These are phyloP conservation scores for Imleria badia DNA, from an alignment of 768 basidiomycete species.

Conservation along the genomic window DNA sequence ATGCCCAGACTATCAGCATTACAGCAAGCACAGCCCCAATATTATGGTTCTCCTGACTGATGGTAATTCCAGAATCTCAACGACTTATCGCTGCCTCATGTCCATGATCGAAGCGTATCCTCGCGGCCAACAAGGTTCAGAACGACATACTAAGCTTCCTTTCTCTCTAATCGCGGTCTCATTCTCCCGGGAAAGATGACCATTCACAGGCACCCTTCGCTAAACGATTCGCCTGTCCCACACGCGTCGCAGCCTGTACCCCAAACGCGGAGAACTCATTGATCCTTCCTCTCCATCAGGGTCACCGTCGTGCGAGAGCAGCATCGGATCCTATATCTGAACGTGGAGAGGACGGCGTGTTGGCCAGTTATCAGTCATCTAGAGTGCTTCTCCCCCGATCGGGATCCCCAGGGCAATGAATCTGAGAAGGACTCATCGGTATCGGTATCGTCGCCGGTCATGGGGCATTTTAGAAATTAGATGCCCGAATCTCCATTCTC, in stretches of 20 bases:
- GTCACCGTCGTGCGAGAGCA: not conserved
- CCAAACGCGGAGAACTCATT: conserved; percentile 9
- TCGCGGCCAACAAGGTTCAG: conserved; percentile 1
- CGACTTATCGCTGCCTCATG: conserved; percentile 16
- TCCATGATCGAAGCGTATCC: conserved; percentile 5
- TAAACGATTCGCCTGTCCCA: conserved; percentile 20
- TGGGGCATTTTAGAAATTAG: not conserved
- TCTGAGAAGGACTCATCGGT: not conserved
- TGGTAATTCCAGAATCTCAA: conserved; percentile 5
- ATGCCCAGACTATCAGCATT: not conserved
- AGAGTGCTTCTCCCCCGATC: not conserved
- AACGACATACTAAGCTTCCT: not conserved
- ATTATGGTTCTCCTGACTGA: not conserved
- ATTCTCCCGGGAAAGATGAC: conserved; percentile 11
- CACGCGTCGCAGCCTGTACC: conserved; percentile 4
- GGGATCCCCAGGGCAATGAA: not conserved
- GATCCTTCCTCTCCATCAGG: conserved; percentile 7
- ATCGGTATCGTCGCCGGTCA: not conserved
- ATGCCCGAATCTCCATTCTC: not conserved
- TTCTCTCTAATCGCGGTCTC: conserved; percentile 1
- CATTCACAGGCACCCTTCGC: conserved; percentile 21
- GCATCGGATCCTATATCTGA: not conserved
- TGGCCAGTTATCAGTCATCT: not conserved
- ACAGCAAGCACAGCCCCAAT: conserved; percentile 7
- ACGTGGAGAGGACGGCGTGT: conserved; percentile 10